These are phyloP conservation scores for Multifurca ochricompacta DNA, from an alignment of 768 basidiomycete genomes.

Conservation along the genomic window DNA sequence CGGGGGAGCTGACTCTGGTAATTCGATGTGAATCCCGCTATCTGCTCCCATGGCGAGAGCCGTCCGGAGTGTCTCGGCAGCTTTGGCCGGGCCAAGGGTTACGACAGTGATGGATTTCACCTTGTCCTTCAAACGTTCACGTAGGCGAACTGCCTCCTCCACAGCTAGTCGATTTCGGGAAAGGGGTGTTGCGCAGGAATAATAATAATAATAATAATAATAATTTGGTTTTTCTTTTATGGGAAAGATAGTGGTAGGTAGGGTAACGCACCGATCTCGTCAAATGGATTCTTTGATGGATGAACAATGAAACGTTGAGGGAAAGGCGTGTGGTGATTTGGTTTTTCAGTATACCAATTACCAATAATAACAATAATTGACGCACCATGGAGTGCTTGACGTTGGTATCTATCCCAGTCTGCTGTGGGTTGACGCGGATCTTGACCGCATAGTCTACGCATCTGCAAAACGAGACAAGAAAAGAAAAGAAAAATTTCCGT, in stretches of 20 bases:
- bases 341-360: neutral
- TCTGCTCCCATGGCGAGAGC: conserved; percentile 99
- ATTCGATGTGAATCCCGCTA: conserved; percentile 82
- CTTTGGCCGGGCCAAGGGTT: conserved; percentile 90
- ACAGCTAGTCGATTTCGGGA: conserved; percentile 71
- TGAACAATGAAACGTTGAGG: neutral
- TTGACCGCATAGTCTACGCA: conserved; percentile 97
- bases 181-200: too few species aligned
- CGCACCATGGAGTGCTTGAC: conserved; percentile 99
- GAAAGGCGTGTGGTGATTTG: neutral
- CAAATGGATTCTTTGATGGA: conserved; percentile 80
- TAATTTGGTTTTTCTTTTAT: neutral
- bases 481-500: neutral
- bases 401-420: conserved; percentile 92
- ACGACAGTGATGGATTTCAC: conserved; percentile 87
- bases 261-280: conserved; percentile 77
- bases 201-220: neutral
- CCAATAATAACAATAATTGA: neutral
- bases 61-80: conserved; percentile 84
- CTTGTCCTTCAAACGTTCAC: conserved; percentile 67
- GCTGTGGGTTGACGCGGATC: conserved; percentile 92
- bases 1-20: conserved; percentile 58
- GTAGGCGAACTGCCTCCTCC: conserved; percentile 94
- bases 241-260: neutral
- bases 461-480: too few species aligned